Base-by-base conservation (phyloP, 306 rosid species). In the Lathyrus sativus region DNA sequence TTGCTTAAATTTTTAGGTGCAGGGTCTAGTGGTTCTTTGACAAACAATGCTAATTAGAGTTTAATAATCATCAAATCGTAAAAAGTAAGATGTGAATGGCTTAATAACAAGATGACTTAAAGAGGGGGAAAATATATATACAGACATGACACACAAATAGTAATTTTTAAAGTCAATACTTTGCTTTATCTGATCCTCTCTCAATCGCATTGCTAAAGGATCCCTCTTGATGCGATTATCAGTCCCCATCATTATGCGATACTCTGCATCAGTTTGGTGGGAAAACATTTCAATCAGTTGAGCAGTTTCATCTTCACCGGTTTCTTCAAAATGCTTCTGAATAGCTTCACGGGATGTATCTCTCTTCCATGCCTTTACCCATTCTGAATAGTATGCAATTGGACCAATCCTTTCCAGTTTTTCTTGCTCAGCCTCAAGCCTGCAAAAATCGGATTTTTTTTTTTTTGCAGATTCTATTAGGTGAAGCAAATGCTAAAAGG, bases 161-260 rank as follows among this genome's bases (percentile, higher is more conserved):
- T 68, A 64, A 73, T 80, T 70, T 51, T 80, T 78, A 56, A 71
- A 79, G 80, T 74, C 56, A 45, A 39, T 86, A 93, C 99, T 93
- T 93, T 93, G 95, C 90, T 90, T 93, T 75, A 93, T 93, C 74
- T 83, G 97, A 68, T 93, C 99, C 72, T 90, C 99, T 55, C 66
- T 74, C 99, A 93, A 85, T 62, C 92, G 84, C 99, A 93, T 93
- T 38, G 99, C 97, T 73, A 88, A 83, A 74, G 99, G 99, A 72
- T 90, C 99, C 85, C 99, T 84, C 6, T 10, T 79, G 60, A 93
- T 84, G 53, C 99, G 95, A 66, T 65, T 28, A 85, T 93, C 99
- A 62, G 99, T 93, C 59, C 99, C 99, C 97, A 93, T 93, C 99
- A 93, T 93, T 63, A 93, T 73, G 53, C 97, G 97, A 73, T 85